Evolutionary conservation across 192 early-diverging fungal genomes (phyloP).

Genomic region (Helicostylum pulchrum): DNA sequence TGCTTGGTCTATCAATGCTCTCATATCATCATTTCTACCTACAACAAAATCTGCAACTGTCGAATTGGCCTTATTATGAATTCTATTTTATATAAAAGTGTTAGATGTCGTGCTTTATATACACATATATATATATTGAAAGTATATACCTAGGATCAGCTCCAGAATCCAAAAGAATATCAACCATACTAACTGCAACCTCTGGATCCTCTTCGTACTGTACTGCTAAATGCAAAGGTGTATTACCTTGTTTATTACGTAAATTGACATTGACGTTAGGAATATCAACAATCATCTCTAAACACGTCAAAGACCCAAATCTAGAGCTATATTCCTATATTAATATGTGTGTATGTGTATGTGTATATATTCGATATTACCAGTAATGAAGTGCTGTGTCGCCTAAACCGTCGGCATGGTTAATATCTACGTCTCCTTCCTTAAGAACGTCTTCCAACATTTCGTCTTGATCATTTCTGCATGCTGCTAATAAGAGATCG

Average conservation of each 20-base stretch:
- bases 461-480: slow-evolving; percentile 67
- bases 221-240: slow-evolving; percentile 69
- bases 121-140: background rate
- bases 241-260: slow-evolving; percentile 51
- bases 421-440: slow-evolving; percentile 50
- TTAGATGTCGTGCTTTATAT: background rate
- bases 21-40: slow-evolving; percentile 31
- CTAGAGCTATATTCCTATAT: slow-evolving; percentile 36
- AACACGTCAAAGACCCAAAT: slow-evolving; percentile 55
- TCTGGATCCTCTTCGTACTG: slow-evolving; percentile 51
- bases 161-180: slow-evolving; percentile 50
- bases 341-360: background rate
- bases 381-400: slow-evolving; percentile 69
- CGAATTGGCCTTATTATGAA: slow-evolving; percentile 26
- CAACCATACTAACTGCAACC: slow-evolving; percentile 56
- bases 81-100: slow-evolving; percentile 14
- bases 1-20: slow-evolving; percentile 24
- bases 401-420: slow-evolving; percentile 60
- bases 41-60: slow-evolving; percentile 20
- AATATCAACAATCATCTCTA: slow-evolving; percentile 51
- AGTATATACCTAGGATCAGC: slow-evolving; percentile 46
- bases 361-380: slow-evolving; percentile 22
- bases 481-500: slow-evolving; percentile 67
- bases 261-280: slow-evolving; percentile 54
- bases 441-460: slow-evolving; percentile 58